Base-by-base conservation (phyloP, 805 yeast genomes). In the Metschnikowia borealis region DNA sequence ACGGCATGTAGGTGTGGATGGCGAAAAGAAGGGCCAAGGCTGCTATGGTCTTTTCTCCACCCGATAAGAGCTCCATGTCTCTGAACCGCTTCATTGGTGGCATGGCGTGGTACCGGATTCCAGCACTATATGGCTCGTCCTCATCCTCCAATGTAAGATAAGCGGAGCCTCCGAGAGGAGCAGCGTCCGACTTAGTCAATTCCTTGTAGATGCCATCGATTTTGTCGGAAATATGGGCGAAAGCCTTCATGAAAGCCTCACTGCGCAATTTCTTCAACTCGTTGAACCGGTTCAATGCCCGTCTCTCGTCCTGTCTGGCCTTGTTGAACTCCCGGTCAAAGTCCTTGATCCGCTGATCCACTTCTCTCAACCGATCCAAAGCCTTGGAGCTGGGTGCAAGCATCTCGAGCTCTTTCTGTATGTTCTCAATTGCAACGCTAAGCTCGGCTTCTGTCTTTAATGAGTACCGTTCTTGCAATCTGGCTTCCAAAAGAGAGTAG, bases 31-130 rank as follows among this genome's bases (percentile, higher is more conserved):
- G 72, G 0, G 98, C 97, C 55, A 94, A 71, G 0, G 99, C 99
- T 2, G 99, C 99, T 65, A 94, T 85, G 1, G 97, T 88, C 64
- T 91, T 90, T 64, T 94, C 99, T 49, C 99, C 99, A 48, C 99
- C 99, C 0, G 97, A 89, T 20, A 94, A 74, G 49, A 87, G 79
- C 51, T 89, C 96, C 89, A 94, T 90, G 56, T 89, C 96, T 57
- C 92, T 79, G 66, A 90, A 94, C 57, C 97, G 76, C 62, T 94
- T 94, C 81, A 87, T 79, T 8, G 98, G 98, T 1, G 98, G 98
- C 86, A 90, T 90, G 0, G 96, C 97, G 65, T 89, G 94, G 60
- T 89, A 94, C 58, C 83, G 86, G 41, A 90, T 77, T 2, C 98
- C 99, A 0, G 83, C 81, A 32, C 79, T 66, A 60, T 84, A 94